These are phyloP conservation scores for Zalaria sp. DNA, from an alignment of 2,329 filamentous ascomycete genomes.

Conservation along the genomic window DNA sequence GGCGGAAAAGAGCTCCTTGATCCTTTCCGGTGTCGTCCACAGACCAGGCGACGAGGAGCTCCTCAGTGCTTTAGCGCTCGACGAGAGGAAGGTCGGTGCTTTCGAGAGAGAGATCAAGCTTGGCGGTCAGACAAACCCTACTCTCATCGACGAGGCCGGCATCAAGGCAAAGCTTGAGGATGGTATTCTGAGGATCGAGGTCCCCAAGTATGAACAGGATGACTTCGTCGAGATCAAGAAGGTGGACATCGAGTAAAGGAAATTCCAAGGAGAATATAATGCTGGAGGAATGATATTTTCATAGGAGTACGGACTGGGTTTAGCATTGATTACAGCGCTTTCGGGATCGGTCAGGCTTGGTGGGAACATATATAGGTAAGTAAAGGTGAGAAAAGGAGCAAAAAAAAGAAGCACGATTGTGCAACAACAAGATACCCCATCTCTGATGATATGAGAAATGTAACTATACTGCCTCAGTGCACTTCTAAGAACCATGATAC, in stretches of 20 bases:
- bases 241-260: constrained; percentile 33
- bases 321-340: too few species aligned
- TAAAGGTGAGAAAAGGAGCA: too few species aligned
- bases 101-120: constrained; percentile 60
- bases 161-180: constrained; percentile 69
- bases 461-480: too few species aligned
- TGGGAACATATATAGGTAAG: too few species aligned
- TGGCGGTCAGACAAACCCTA: constrained; percentile 37
- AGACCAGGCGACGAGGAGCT: constrained; percentile 59
- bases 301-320: too few species aligned
- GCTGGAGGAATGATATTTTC: too few species aligned
- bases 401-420: too few species aligned
- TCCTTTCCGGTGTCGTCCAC: constrained; percentile 58
- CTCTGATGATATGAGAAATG: too few species aligned
- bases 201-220: constrained; percentile 57
- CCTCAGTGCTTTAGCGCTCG: constrained; percentile 46
- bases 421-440: too few species aligned
- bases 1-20: constrained; percentile 49
- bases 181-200: constrained; percentile 60
- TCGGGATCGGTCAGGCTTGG: too few species aligned
- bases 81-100: constrained; percentile 57
- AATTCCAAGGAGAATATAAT: neutral
- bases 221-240: constrained; percentile 44
- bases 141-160: constrained; percentile 48
- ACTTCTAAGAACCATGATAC: too few species aligned